A percentile compares a stretch with the other conserved stretches of the same genome.
phyloP scores from a whole-genome alignment of 495 filamentous ascomycete genomes.

The Xylaria intraflava region DNA sequence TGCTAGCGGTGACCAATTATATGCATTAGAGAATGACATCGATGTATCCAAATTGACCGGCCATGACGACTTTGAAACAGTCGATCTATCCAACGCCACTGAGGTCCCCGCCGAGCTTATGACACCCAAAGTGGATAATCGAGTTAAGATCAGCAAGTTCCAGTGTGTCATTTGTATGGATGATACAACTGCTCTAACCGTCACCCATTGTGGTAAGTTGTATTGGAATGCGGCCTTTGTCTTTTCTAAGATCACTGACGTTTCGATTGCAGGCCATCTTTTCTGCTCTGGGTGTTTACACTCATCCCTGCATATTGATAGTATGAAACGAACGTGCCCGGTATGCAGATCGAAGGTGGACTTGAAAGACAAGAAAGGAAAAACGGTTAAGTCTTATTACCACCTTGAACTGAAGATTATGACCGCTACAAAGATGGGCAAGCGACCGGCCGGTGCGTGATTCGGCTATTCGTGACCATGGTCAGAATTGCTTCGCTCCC shows the following conservation, averaged over 20 bases:
- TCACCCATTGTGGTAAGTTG: constrained; percentile 78
- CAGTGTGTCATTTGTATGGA: constrained; percentile 88
- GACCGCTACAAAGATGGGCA: constrained; percentile 43
- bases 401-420: constrained; percentile 57
- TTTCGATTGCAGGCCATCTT: constrained; percentile 57
- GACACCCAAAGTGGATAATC: constrained; percentile 45
- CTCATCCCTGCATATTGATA: constrained; percentile 58
- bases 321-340: constrained; percentile 42
- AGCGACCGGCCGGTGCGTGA: constrained; percentile 24
- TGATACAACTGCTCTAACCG: constrained; percentile 61
- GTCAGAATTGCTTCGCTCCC: background rate
- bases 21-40: constrained; percentile 26
- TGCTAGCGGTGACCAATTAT: constrained; percentile 11
- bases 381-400: constrained; percentile 40
- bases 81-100: constrained; percentile 59
- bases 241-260: constrained; percentile 1
- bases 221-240: constrained; percentile 5
- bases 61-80: constrained; percentile 35
- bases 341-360: constrained; percentile 53
- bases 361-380: constrained; percentile 38
- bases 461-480: background rate
- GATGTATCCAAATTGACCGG: constrained; percentile 17
- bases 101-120: constrained; percentile 43
- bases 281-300: constrained; percentile 81
- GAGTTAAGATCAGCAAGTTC: constrained; percentile 48